phyloP scores from a whole-genome alignment of 306 rosid genomes.

The Albizia julibrissin region DNA sequence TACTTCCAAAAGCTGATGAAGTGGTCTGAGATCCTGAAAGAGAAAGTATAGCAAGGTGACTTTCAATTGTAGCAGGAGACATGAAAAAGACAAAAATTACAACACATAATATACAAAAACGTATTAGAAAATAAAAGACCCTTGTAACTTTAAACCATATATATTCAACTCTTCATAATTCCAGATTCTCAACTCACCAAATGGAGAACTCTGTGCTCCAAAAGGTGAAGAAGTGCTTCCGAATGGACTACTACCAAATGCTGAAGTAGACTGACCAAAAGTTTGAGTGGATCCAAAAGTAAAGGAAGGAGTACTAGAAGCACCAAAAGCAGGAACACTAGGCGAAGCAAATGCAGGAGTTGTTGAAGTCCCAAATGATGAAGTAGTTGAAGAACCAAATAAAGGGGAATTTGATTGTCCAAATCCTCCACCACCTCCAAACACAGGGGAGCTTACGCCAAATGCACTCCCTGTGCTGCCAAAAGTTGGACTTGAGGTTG shows the following conservation, averaged over 20 bases:
- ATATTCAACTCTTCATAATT: not conserved
- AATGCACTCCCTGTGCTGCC: constrained; percentile 68
- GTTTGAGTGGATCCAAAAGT: constrained; percentile 61
- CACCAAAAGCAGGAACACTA: constrained; percentile 72
- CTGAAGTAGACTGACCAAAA: constrained; percentile 77
- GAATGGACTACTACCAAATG: constrained; percentile 78
- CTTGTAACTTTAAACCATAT: constrained; percentile 2
- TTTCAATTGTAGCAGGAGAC: constrained; percentile 19
- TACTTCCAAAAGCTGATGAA: constrained; percentile 57
- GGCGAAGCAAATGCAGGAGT: constrained; percentile 66
- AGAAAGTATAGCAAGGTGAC: constrained; percentile 22
- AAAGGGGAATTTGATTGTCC: constrained; percentile 65
- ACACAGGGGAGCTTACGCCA: constrained; percentile 60
- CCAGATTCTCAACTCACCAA: constrained; percentile 60
- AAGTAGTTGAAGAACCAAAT: constrained; percentile 57
- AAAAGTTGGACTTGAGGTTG: constrained; percentile 66
- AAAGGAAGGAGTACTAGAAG: constrained; percentile 72
- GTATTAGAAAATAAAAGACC: not conserved
- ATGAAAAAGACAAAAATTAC: not conserved
- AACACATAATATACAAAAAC: not conserved
- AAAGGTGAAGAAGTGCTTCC: constrained; percentile 59
- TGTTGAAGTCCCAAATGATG: constrained; percentile 60
- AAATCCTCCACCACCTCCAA: constrained; percentile 74
- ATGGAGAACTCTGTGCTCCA: constrained; percentile 80
- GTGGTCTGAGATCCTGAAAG: constrained; percentile 72